Evolutionary conservation across 345 rosid species (phyloP), one percentile per base, ranked within the genome.

Genomic region (Aurinia saxatilis): DNA sequence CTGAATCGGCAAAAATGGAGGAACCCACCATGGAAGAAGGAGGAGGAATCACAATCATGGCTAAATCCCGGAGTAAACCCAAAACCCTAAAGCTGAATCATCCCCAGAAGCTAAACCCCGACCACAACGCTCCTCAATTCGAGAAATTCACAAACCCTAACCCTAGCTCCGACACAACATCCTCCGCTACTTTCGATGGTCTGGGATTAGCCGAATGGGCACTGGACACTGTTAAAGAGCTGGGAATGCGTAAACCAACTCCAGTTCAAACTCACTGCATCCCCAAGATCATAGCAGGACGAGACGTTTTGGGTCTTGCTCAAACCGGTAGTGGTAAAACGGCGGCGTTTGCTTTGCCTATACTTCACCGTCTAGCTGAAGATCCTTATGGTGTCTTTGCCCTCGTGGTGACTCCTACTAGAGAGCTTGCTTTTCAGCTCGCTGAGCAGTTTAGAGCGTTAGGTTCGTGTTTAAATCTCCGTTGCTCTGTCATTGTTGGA

Each of bases 261-360:
- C 82, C 95, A 1, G 97, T 90, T 13, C 99, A 93, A 55, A 60
- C 80, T 41, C 92, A 90, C 68, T 93, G 99, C 72, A 71, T 90
- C 46, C 96, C 99, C 2, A 79, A 80, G 68, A 87, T 85, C 31
- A 71, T 90, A 1, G 79, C 76, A 0, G 95, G 96, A 5, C 69
- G 84, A 3, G 96, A 93, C 75, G 95, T 90, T 30, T 46, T 93
- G 6, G 96, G 97, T 1, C 78, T 93, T 51, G 97, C 97, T 4
- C 95, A 90, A 71, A 93, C 99, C 0, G 96, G 97, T 3, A 84
- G 92, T 50, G 97, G 97, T 17, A 93, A 93, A 79, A 90, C 97
- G 8, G 99, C 95, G 8, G 90, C 97, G 10, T 93, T 90, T 66
- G 99, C 96, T n/a, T 70, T 93, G 11, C 99, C 97, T 0, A 90